Evolutionary conservation across 2,329 filamentous ascomycete species (phyloP).

Genomic region (Paraphoma sp.): DNA sequence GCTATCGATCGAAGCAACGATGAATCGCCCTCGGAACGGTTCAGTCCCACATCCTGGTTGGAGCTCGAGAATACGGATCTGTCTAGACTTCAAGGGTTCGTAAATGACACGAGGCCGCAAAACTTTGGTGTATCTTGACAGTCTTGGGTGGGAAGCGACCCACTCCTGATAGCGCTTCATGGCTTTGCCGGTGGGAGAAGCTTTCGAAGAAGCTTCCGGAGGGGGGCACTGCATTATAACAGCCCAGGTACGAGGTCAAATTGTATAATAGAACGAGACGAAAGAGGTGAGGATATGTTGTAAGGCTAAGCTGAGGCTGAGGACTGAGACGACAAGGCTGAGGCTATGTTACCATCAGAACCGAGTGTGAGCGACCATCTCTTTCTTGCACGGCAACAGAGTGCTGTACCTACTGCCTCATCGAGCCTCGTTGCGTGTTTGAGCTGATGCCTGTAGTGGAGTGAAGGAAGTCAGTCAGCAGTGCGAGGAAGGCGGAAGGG

Average conservation of each 20-base stretch:
- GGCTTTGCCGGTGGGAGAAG: no score
- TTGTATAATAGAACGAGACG: background rate
- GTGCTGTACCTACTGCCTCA: no score
- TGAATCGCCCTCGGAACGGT: background rate
- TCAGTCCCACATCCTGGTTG: background rate
- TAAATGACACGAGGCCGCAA: background rate
- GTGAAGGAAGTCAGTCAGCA: no score
- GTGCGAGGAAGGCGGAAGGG: no score
- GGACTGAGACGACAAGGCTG: background rate
- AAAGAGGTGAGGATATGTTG: background rate
- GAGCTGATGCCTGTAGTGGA: no score
- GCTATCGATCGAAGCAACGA: background rate
- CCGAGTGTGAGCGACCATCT: no score
- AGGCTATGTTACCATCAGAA: background rate
- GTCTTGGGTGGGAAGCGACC: no score
- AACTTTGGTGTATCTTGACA: background rate
- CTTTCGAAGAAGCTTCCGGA: background rate
- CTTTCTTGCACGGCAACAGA: no score
- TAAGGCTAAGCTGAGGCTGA: background rate
- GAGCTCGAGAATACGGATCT: constrained; percentile 1
- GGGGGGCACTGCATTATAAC: background rate
- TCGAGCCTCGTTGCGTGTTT: no score
- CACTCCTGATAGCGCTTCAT: no score
- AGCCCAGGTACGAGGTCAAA: background rate
- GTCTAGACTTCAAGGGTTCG: background rate